Conservation (phyloP, 495 filamentous ascomycete genomes). For the Hypomontagnella submonticulosa region DNA sequence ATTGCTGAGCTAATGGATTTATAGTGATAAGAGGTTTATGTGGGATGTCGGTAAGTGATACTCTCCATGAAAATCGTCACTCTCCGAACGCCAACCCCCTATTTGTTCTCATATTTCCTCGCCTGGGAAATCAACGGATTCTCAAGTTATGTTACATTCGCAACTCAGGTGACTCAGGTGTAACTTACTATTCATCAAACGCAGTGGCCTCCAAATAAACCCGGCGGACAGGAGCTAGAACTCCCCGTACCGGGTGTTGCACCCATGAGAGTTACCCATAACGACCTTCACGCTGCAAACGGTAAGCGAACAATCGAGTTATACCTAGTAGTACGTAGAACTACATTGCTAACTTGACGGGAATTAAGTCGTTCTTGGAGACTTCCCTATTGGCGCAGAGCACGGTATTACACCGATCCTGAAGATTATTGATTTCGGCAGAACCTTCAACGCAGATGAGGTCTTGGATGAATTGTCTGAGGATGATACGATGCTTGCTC, state of each 20-base stretch:
- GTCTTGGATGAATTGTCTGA: too few species aligned
- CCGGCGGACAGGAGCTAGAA: slow-evolving; percentile 2
- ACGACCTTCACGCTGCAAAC: slow-evolving; percentile 15
- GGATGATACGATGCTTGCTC: too few species aligned
- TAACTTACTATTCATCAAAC: too few species aligned
- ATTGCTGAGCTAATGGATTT: slow-evolving; percentile 14
- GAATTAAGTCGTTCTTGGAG: slow-evolving; percentile 21
- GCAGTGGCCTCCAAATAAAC: neutral
- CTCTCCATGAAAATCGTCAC: too few species aligned
- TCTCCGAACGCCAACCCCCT: too few species aligned
- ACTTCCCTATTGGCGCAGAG: slow-evolving; percentile 6
- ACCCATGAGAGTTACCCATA: neutral
- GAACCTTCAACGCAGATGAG: too few species aligned
- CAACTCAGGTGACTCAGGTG: slow-evolving; percentile 20
- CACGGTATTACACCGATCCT: slow-evolving; percentile 16
- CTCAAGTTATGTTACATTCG: too few species aligned
- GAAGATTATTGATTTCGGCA: slow-evolving; percentile 25
- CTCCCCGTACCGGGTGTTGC: neutral
- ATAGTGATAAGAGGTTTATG: slow-evolving; percentile 18
- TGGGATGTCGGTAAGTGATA: slow-evolving; percentile 18
- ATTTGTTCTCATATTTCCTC: too few species aligned
- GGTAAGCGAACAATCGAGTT: slow-evolving; percentile 11
- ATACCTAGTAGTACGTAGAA: neutral
- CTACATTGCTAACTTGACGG: neutral
- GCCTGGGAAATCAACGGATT: too few species aligned